Base-by-base conservation (phyloP, 306 rosid species). In the Quercus dentata region DNA sequence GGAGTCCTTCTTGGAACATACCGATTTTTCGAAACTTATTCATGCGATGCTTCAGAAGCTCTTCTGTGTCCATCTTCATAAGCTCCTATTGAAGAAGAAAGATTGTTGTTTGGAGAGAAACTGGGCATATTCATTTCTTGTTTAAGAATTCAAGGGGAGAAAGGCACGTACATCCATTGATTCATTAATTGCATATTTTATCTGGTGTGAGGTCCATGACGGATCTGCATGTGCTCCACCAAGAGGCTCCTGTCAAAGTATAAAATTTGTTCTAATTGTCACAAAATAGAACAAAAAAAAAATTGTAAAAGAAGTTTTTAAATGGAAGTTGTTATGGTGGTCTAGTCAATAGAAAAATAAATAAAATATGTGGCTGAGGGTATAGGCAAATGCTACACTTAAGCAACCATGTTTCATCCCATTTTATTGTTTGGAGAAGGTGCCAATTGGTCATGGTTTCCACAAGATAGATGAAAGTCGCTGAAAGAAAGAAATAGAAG, bases 221-320 rank as follows among this genome's bases (percentile, higher is more conserved):
- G 99, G 87, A 87, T 93, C 93, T 14, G 93, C 89, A 87, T 95
- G 99, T 33, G 98, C 99, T 12, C 99, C 99, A 70, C 98, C 98
- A 11, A 91, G 85, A 5, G 99, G 98, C 73, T 95, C 99, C 99
- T 95, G 84, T 86, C 19, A 46, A 79, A 77, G 56, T 51, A 74
- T 77, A 55, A 63, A 78, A 75, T 61, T 61, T 61, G 46, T 69
- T 80, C 5, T 82, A 30, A 33, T 76, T 35, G 77, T 27, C 65
- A 59, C 35, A 69, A 21, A 65, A 49, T 15, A 75, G 72, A 59
- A 77, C 3, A 0, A 21, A 21, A 21, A 21, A 0, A 21, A 21
- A 21, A 21, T 25, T 25, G 27, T 25, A 25, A 0, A 25, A 25
- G 4, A 15, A 65, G 21, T 56, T 10, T 18, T 54, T 38, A 68